Evolutionary conservation across 306 rosid species (phyloP).

Genomic region (Rubus idaeus): DNA sequence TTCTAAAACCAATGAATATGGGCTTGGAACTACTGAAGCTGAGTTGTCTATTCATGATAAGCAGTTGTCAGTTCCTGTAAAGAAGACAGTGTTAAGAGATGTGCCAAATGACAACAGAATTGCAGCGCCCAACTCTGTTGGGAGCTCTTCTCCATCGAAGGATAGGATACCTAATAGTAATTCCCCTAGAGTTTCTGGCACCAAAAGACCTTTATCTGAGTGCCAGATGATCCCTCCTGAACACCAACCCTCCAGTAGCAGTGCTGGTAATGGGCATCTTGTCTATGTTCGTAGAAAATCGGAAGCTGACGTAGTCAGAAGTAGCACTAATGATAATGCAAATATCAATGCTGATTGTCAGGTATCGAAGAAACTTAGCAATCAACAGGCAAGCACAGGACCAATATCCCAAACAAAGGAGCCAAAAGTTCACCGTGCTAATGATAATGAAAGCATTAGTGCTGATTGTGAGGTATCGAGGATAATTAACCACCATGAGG

Average conservation of each 20-base stretch:
- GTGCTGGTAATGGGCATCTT: conserved; percentile 69
- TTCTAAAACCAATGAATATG: conserved; percentile 53
- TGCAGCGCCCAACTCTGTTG: conserved; percentile 44
- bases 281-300: conserved; percentile 94
- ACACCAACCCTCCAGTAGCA: conserved; percentile 56
- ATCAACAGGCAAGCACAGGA: neutral
- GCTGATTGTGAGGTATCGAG: conserved; percentile 38
- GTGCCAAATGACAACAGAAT: conserved; percentile 59
- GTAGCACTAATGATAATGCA: conserved; percentile 23
- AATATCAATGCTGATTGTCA: neutral
- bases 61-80: conserved; percentile 43
- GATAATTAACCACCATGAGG: conserved; percentile 42
- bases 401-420: neutral
- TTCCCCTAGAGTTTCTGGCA: conserved; percentile 56
- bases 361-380: neutral
- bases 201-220: conserved; percentile 62
- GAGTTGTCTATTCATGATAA: conserved; percentile 49
- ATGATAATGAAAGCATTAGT: conserved; percentile 48
- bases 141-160: conserved; percentile 53
- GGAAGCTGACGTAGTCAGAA: conserved; percentile 72
- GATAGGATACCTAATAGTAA: conserved; percentile 49
- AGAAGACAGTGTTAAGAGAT: conserved; percentile 75
- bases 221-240: conserved; percentile 46
- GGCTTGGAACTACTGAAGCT: conserved; percentile 52
- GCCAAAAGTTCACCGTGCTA: neutral